phyloP scores from a whole-genome alignment of 768 basidiomycete genomes.

The Russula abietina region DNA sequence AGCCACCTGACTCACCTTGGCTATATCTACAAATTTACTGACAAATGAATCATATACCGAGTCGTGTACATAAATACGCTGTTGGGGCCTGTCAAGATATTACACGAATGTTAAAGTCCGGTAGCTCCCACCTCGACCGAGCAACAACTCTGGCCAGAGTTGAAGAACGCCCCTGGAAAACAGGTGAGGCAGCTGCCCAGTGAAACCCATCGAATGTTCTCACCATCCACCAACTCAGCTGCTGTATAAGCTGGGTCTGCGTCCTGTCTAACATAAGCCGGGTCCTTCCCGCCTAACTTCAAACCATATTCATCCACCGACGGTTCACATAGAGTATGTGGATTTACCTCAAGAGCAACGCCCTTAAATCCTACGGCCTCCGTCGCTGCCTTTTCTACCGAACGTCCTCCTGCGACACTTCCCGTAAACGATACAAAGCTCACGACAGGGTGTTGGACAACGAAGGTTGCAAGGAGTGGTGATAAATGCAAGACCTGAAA shows the following conservation, averaged over 20 bases:
- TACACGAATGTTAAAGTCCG: neutral
- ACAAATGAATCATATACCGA: slow-evolving; percentile 77
- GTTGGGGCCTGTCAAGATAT: neutral
- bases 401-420: slow-evolving; percentile 68
- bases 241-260: slow-evolving; percentile 80
- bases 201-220: slow-evolving; percentile 19
- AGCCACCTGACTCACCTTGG: slow-evolving; percentile 46
- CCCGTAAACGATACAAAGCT: slow-evolving; percentile 92
- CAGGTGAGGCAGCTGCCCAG: neutral
- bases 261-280: slow-evolving; percentile 88
- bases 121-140: slow-evolving; percentile 61
- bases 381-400: slow-evolving; percentile 66
- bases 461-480: slow-evolving; percentile 50
- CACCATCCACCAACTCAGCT: slow-evolving; percentile 86
- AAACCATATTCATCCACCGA: slow-evolving; percentile 15
- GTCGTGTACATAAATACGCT: slow-evolving; percentile 94
- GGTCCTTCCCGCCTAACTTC: slow-evolving; percentile 94
- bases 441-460: slow-evolving; percentile 58
- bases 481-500: slow-evolving; percentile 74
- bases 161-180: slow-evolving; percentile 78
- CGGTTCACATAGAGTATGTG: neutral
- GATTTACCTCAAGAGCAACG: slow-evolving; percentile 70
- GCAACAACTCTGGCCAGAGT: slow-evolving; percentile 97
- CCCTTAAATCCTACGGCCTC: slow-evolving; percentile 72
- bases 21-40: slow-evolving; percentile 58